Base-by-base conservation (phyloP, 495 filamentous ascomycete genomes). In the Penicillium malachiteum region DNA sequence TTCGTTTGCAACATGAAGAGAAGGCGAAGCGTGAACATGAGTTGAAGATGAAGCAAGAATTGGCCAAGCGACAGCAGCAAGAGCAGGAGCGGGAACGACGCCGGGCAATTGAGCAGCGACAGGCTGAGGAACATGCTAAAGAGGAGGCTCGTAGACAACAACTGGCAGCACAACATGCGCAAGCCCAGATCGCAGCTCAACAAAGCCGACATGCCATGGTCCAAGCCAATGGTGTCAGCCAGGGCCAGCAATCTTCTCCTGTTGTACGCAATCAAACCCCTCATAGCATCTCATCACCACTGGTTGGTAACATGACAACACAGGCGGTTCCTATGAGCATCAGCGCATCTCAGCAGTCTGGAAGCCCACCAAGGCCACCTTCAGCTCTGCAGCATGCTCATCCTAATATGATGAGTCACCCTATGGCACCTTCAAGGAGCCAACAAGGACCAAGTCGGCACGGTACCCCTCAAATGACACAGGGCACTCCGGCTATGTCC, bases 401-500 rank as follows among this genome's bases (percentile, higher is more conserved):
- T 43, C 80, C 83, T 0, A 86, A 83, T 69, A 80, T 87, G 18
- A 85, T 87, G 76, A 75, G 83, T 12, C 78, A 85, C 53, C 83
- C 77, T 42, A 96, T 95, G 90, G 86, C 79, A 9, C 78, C 87
- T 18, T 86, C 90, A 35, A 77, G 83, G 52, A 96, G 91, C 65
- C 90, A 95, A 61, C 90, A 92, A 66, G 85, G 87, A 55, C 83
- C 86, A 51, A 85, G 84, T 64, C 75, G 80, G 46, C 86, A 89
- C 35, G 87, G 87, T 11, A 97, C 92, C 6, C 92, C 92, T 5
- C 85, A 90, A 56, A 87, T 95, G 78, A 79, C 82, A 9, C 87
- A 86, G 53, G 81, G 85, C 16, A 95, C 91, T 0, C 92, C 92
- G 12, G 88, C 86, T 54, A 86, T 93, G 78, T 71, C 78, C 14